Conservation (phyloP, 2,329 filamentous ascomycete genomes). For the Niveomyces coronatus region DNA sequence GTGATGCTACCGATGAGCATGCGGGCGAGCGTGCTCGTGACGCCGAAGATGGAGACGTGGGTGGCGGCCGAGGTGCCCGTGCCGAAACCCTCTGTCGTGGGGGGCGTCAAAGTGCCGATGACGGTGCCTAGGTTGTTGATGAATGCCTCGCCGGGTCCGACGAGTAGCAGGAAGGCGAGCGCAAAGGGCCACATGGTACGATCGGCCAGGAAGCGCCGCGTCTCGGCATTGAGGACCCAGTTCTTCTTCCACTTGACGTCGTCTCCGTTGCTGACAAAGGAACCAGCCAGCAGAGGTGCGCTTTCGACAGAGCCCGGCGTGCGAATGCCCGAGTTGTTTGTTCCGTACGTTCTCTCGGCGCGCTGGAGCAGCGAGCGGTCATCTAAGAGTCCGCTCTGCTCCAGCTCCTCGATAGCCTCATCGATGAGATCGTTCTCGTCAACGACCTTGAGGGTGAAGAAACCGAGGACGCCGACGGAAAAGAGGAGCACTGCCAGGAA, state of each 20-base stretch:
- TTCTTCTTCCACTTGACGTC: constrained; percentile 64
- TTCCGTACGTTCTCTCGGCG: constrained; percentile 50
- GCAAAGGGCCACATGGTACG: constrained; percentile 95
- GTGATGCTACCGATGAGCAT: constrained; percentile 84
- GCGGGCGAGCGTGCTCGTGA: constrained; percentile 83
- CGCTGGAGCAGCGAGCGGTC: constrained; percentile 61
- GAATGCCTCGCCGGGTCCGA: constrained; percentile 92
- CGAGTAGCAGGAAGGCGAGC: constrained; percentile 81
- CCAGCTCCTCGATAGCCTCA: constrained; percentile 81
- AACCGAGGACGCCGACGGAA: constrained; percentile 60
- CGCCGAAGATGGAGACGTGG: constrained; percentile 84
- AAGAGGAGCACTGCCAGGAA: constrained; percentile 69
- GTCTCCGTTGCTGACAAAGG: constrained; percentile 32
- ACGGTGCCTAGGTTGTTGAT: constrained; percentile 96
- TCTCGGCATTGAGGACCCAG: constrained; percentile 87
- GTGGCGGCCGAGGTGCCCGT: constrained; percentile 58
- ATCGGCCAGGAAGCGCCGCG: constrained; percentile 72
- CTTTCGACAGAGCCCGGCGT: constrained; percentile 34
- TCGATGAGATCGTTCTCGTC: constrained; percentile 83
- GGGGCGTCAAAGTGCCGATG: constrained; percentile 71
- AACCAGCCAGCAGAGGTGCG: constrained; percentile 26
- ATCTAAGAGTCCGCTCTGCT: constrained; percentile 73
- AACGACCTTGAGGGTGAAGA: constrained; percentile 65
- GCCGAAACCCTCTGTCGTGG: constrained; percentile 31
- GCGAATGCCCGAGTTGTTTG: constrained; percentile 29